These are phyloP conservation scores for Isatis tinctoria DNA, from an alignment of 345 rosid genomes.

Conservation along the genomic window DNA sequence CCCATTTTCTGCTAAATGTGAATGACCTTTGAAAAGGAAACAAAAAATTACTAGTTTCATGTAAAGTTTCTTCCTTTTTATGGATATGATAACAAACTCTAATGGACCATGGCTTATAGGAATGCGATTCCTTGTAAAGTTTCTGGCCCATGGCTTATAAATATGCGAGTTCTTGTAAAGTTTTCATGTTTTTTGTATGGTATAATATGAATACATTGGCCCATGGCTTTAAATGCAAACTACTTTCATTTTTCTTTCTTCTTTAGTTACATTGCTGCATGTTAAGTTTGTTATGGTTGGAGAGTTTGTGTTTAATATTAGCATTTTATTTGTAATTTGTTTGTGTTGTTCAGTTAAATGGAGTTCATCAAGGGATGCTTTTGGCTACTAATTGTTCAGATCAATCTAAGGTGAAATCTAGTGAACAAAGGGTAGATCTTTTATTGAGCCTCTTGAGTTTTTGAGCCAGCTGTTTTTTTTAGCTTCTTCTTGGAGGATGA, in stretches of 20 bases:
- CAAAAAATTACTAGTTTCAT: not conserved
- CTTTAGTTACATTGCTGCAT: not conserved
- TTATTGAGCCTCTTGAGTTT: not conserved
- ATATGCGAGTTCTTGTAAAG: not conserved
- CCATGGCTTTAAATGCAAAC: not conserved
- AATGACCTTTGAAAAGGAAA: not conserved
- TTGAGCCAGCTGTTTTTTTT: not conserved
- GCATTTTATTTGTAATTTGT: not conserved
- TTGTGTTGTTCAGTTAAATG: conserved; percentile 38
- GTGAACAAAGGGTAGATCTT: conserved; percentile 61
- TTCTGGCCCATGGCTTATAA: not conserved
- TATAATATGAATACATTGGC: not conserved
- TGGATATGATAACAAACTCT: not conserved
- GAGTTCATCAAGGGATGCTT: conserved; percentile 41
- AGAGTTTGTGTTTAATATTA: not conserved
- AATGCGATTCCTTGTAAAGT: not conserved
- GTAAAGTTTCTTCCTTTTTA: conserved; percentile 4
- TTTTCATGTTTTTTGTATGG: not conserved
- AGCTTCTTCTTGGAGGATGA: not conserved
- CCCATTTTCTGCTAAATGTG: not conserved
- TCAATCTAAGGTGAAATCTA: conserved; percentile 48
- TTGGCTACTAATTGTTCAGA: conserved; percentile 54
- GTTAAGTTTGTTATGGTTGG: not conserved
- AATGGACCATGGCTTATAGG: not conserved
- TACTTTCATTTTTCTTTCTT: not conserved